Evolutionary conservation across 805 yeast genomes (phyloP).

Genomic region (Saturnispora zaruensis): DNA sequence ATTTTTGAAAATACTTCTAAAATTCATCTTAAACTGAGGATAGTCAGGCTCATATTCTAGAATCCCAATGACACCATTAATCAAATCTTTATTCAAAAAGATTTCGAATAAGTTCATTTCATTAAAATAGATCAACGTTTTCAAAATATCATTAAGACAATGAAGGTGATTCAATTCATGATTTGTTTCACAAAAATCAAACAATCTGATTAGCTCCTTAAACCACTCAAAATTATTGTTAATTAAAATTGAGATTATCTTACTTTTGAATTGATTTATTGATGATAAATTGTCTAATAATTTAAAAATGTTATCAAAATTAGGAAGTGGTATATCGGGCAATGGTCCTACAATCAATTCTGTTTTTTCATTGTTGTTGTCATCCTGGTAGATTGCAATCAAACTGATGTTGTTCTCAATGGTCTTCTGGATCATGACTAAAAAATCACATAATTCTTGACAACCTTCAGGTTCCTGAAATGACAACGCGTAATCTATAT

Average conservation of each 20-base stretch:
- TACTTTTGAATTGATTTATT: background rate
- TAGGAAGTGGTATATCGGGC: conserved; percentile 54
- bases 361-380: conserved; percentile 45
- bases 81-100: conserved; percentile 44
- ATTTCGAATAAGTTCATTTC: conserved; percentile 54
- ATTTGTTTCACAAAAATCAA: conserved; percentile 46
- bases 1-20: conserved; percentile 53
- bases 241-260: conserved; percentile 32
- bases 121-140: conserved; percentile 61
- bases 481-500: conserved; percentile 75
- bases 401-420: conserved; percentile 59
- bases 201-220: conserved; percentile 40
- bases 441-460: conserved; percentile 70
- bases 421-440: conserved; percentile 53
- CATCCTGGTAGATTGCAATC: conserved; percentile 50
- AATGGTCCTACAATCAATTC: conserved; percentile 80
- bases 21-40: conserved; percentile 72
- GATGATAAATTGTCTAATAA: conserved; percentile 42
- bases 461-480: conserved; percentile 93
- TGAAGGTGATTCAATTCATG: conserved; percentile 51
- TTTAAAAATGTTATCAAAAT: conserved; percentile 40
- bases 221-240: conserved; percentile 37
- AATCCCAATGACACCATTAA: conserved; percentile 63
- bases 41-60: conserved; percentile 86
- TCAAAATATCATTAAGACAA: conserved; percentile 62